phyloP scores from a whole-genome alignment of 2,329 filamentous ascomycete genomes.

The Apiospora malaysiana region DNA sequence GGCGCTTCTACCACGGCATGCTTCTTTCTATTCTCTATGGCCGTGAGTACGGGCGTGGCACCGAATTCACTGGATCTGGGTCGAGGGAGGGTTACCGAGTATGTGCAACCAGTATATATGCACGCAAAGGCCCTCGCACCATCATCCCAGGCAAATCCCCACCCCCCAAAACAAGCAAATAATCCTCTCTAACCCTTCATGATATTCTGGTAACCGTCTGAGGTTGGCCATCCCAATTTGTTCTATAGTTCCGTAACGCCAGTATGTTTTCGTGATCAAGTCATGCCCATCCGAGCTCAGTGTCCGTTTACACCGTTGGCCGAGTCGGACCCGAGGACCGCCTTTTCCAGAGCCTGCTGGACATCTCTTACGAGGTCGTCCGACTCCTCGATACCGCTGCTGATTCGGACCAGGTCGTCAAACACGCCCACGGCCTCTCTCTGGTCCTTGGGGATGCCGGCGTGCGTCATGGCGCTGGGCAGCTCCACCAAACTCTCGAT shows the following conservation, averaged over 20 bases:
- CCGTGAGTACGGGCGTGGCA: not conserved
- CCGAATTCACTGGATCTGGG: not conserved
- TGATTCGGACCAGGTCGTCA: conserved; percentile 91
- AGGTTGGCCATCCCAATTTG: not conserved
- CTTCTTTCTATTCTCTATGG: not conserved
- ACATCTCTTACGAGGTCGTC: conserved; percentile 85
- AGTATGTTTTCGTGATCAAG: not conserved
- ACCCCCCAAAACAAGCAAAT: not conserved
- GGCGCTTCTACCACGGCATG: not conserved
- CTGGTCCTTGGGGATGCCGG: conserved; percentile 89
- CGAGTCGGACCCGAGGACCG: conserved; percentile 49
- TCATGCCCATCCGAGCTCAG: not conserved
- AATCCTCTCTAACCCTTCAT: not conserved
- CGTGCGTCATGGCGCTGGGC: conserved; percentile 95
- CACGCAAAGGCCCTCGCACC: not conserved
- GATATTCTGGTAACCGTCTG: not conserved
- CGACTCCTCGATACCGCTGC: conserved; percentile 92
- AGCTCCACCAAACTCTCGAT: conserved; percentile 93
- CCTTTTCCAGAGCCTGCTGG: conserved; percentile 79
- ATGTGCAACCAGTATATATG: not conserved
- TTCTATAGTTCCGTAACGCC: conserved; percentile 15
- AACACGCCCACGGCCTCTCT: conserved; percentile 92
- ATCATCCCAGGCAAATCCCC: not conserved
- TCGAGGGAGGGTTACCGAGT: too few relatives aligned
- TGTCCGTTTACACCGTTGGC: conserved; percentile 17